Evolutionary conservation across 1,139 yeast genomes (phyloP).

Genomic region (Pneumocystis oryctolagi): DNA sequence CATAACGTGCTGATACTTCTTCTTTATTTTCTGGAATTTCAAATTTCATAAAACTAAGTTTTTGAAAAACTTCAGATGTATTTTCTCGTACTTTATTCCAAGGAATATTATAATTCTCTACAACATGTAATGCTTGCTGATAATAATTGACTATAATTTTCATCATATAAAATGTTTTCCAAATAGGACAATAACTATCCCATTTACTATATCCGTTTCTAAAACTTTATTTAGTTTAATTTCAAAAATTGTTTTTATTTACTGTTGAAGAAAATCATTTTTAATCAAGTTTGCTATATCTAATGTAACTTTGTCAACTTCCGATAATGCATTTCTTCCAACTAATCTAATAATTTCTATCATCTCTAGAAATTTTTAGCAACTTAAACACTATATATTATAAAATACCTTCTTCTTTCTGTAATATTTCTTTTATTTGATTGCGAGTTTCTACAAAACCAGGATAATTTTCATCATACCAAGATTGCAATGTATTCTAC

Average conservation of each 20-base stretch:
- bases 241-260: not conserved
- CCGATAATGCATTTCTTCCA: conserved; percentile 95
- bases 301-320: conserved; percentile 86
- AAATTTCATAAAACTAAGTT: conserved; percentile 88
- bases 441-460: conserved; percentile 84
- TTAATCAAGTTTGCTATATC: conserved; percentile 84
- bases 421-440: conserved; percentile 81
- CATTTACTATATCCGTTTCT: conserved; percentile 86
- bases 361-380: conserved; percentile 24
- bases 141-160: conserved; percentile 77
- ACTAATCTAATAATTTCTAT: conserved; percentile 98
- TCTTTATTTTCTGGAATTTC: conserved; percentile 88
- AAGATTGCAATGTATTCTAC: conserved; percentile 69
- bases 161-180: conserved; percentile 99
- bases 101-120: conserved; percentile 68
- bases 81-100: conserved; percentile 87
- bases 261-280: conserved; percentile 94
- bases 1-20: conserved; percentile 61
- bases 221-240: not conserved
- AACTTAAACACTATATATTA: not conserved
- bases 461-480: conserved; percentile 73
- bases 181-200: conserved; percentile 97
- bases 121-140: conserved; percentile 96
- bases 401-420: conserved; percentile 58
- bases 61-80: conserved; percentile 79